A percentile compares a stretch with the other conserved stretches of the same genome.
Evolutionary conservation across 2,329 filamentous ascomycete genomes (phyloP).

Genomic region (Aplosporella prunicola): DNA sequence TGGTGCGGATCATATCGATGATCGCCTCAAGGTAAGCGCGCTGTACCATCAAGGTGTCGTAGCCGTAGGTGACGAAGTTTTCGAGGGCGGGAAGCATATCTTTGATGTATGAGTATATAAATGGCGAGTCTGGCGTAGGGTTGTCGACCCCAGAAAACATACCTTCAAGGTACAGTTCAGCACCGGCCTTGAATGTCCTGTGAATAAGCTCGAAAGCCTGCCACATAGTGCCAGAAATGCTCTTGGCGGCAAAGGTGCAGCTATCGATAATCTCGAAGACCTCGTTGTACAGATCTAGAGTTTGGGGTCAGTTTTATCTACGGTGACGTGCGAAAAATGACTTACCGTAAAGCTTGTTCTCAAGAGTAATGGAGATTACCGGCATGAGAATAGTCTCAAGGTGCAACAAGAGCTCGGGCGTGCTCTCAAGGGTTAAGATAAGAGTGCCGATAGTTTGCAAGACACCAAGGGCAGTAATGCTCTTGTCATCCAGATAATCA

Average conservation of each 20-base stretch:
- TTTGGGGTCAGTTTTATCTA: conserved; percentile 13
- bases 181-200: conserved; percentile 91
- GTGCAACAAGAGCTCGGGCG: conserved; percentile 86
- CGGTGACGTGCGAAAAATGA: not conserved
- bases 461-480: conserved; percentile 91
- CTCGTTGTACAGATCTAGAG: conserved; percentile 82
- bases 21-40: conserved; percentile 80
- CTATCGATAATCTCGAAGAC: conserved; percentile 99
- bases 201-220: conserved; percentile 95
- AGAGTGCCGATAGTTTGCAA: conserved; percentile 95
- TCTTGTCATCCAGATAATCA: conserved; percentile 95
- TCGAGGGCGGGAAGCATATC: conserved; percentile 97
- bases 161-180: conserved; percentile 85
- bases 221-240: conserved; percentile 96
- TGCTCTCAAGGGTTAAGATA: conserved; percentile 93
- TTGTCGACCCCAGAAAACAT: conserved; percentile 8
- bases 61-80: conserved; percentile 94
- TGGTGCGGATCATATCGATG: conserved; percentile 87
- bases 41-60: conserved; percentile 68
- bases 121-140: not conserved
- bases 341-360: conserved; percentile 90
- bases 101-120: conserved; percentile 15
- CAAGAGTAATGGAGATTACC: conserved; percentile 87
- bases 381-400: conserved; percentile 96
- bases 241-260: conserved; percentile 95